A percentile compares a stretch with the other conserved stretches of the same genome.
phyloP scores from a whole-genome alignment of 352 stramenopile species.

The Pythium sp. region DNA sequence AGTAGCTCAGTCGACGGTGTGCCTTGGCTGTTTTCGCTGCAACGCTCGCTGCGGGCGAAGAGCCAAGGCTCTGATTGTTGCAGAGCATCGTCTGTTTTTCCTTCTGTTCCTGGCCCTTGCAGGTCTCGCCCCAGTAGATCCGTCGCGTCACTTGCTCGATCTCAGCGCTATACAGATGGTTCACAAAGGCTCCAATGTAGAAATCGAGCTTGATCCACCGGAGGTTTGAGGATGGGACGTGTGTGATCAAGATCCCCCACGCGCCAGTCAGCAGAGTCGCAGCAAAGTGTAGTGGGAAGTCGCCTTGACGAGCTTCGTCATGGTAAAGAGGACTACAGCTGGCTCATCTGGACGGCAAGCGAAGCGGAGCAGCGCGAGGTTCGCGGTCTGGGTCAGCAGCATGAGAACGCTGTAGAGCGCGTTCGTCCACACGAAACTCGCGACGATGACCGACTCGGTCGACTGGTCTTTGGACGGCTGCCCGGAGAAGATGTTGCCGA shows the following conservation, averaged over 20 bases:
- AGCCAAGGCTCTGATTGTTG: not conserved
- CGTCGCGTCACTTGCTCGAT: slow-evolving; percentile 1
- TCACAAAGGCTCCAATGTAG: not conserved
- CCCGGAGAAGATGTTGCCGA: slow-evolving; percentile 26
- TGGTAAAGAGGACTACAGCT: not conserved
- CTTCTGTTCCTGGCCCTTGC: not conserved
- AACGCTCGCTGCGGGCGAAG: too few relatives aligned
- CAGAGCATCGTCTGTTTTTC: not conserved
- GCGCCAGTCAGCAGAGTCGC: not conserved
- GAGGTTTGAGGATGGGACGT: not conserved
- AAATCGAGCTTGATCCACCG: slow-evolving; percentile 9
- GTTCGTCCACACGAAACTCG: slow-evolving; percentile 27
- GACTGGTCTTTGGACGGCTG: slow-evolving; percentile 26
- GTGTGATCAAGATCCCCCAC: not conserved
- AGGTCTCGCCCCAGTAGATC: slow-evolving; percentile 1
- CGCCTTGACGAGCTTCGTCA: slow-evolving; percentile 1
- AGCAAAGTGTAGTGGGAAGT: slow-evolving; percentile 1
- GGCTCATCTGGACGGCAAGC: not conserved
- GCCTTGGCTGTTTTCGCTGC: not conserved
- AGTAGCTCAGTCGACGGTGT: slow-evolving; percentile 7
- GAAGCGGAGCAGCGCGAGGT: slow-evolving; percentile 16
- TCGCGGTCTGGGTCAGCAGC: not conserved
- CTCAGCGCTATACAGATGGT: not conserved
- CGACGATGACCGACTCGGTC: slow-evolving; percentile 23
- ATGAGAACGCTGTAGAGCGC: slow-evolving; percentile 9